phyloP scores from a whole-genome alignment of 495 filamentous ascomycete species.

The Aspergillus incahuasiensis region DNA sequence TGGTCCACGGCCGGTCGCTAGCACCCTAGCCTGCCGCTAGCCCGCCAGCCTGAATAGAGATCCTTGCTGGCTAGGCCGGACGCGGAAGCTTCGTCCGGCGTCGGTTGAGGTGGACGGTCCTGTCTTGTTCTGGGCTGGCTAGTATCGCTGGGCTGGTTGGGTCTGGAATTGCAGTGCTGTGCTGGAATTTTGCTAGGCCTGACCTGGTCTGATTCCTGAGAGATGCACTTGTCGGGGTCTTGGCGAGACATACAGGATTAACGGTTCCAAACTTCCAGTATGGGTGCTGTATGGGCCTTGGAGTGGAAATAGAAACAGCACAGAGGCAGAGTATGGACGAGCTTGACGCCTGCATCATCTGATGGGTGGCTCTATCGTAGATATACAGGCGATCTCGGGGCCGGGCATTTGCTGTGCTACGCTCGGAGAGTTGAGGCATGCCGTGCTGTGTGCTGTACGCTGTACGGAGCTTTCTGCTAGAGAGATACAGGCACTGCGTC shows the following conservation, averaged over 20 bases:
- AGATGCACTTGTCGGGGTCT: neutral
- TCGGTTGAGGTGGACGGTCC: no score
- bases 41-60: neutral
- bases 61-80: neutral
- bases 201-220: neutral
- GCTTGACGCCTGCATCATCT: no score
- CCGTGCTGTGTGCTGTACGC: no score
- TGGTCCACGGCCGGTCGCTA: neutral
- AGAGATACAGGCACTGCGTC: no score
- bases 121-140: neutral
- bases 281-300: no score
- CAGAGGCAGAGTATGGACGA: no score
- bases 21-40: neutral
- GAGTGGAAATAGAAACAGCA: no score
- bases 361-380: neutral
- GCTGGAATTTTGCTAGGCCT: neutral
- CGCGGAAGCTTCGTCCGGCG: neutral
- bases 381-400: neutral
- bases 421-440: no score
- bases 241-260: neutral
- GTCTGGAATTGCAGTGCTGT: neutral
- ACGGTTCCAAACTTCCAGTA: no score
- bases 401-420: neutral
- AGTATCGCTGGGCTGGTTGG: neutral
- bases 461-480: no score